Evolutionary conservation across 257 asterid genomes (phyloP), one percentile per base, ranked within the genome.

Genomic region (Plectranthus barbatus): DNA sequence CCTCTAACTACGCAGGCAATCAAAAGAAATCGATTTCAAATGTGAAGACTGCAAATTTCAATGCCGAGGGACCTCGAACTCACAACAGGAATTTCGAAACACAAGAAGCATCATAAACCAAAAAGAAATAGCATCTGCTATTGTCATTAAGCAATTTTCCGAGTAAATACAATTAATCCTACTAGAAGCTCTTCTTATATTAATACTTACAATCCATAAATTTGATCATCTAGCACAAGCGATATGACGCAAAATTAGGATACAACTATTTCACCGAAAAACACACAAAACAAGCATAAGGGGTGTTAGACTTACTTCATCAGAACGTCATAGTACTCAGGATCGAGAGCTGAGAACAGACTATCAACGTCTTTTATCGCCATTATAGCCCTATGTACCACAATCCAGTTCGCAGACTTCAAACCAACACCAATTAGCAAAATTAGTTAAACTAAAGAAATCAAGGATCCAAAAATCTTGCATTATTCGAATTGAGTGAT

Each of bases 331-430:
- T 87, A 90, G 76, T 93, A 93, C 77, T 93, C 99, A 0, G 83
- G 84, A 82, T 93, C 97, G 65, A 93, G 90, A 52, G 96, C 80
- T 23, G 83, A 78, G 82, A 90, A 90, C 90, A 93, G 76, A 78
- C 95, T 89, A 48, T 93, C 99, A 36, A 84, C 80, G 72, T 90
- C 99, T 72, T 84, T 93, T 56, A 87, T 90, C 50, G 99, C 97
- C 97, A 93, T 93, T 72, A 93, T 74, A 61, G 99, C 97, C 72
- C 99, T 81, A 77, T 93, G 99, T 23, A 93, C 99, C 80, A 75
- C 99, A 53, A 90, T 87, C 99, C 99, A 93, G 76, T 85, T 90
- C 44, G 97, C 95, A 31, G 97, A 90, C 99, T 93, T 46, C 63
- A 79, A 55, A 49, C 11, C 41, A 39, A 67, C 0, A 56, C 67